Percentiles rank a stretch among this genome's conserved stretches.
Conservation (phyloP, 345 rosid genomes). For the Cardamine occulta region DNA sequence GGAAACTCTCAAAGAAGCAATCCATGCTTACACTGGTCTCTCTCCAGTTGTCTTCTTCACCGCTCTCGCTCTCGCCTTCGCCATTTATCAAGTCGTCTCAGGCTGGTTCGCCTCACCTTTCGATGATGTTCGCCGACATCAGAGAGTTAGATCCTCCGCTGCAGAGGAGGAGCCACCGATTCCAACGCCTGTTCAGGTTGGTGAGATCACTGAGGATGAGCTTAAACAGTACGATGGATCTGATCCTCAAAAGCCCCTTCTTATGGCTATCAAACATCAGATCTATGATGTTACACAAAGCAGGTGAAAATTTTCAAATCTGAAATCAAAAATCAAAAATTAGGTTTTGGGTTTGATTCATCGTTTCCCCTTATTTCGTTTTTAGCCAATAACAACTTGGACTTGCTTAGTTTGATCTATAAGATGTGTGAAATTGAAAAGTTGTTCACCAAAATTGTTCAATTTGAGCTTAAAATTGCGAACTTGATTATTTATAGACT, state of each 20-base stretch:
- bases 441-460: not conserved
- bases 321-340: not conserved
- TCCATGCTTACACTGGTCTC: slow-evolving; percentile 81
- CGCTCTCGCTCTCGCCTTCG: slow-evolving; percentile 64
- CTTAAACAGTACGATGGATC: slow-evolving; percentile 82
- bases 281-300: slow-evolving; percentile 98
- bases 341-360: not conserved
- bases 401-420: slow-evolving; percentile 7
- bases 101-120: slow-evolving; percentile 62
- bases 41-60: slow-evolving; percentile 86
- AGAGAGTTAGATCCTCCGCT: slow-evolving; percentile 47
- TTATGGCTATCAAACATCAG: slow-evolving; percentile 99
- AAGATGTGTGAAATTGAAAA: not conserved
- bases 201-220: slow-evolving; percentile 84
- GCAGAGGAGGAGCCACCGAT: slow-evolving; percentile 72
- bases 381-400: slow-evolving; percentile 4
- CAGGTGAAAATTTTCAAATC: slow-evolving; percentile 53
- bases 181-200: slow-evolving; percentile 88
- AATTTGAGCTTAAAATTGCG: not conserved
- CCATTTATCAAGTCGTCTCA: slow-evolving; percentile 70
- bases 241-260: slow-evolving; percentile 84
- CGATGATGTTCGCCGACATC: slow-evolving; percentile 50
- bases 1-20: slow-evolving; percentile 86
- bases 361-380: not conserved
- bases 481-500: not conserved